Conservation (phyloP, 2,329 filamentous ascomycete species). For the Byssothecium circinans region DNA sequence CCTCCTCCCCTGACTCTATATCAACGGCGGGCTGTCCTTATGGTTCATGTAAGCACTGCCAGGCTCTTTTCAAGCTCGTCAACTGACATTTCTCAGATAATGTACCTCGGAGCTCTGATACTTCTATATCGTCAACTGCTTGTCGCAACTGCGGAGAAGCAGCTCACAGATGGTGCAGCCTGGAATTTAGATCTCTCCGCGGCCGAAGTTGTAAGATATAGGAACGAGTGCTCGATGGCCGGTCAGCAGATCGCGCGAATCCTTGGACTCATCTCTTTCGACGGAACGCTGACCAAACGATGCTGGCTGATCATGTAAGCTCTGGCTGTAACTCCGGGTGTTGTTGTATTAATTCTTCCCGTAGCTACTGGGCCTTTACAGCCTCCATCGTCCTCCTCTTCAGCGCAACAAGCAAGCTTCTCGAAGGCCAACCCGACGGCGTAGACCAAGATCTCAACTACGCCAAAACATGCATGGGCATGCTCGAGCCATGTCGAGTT, state of each 20-base stretch:
- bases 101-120: slow-evolving; percentile 43
- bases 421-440: slow-evolving; percentile 32
- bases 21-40: slow-evolving; percentile 39
- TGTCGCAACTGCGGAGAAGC: slow-evolving; percentile 35
- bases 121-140: slow-evolving; percentile 41
- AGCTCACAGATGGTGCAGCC: slow-evolving; percentile 28
- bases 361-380: slow-evolving; percentile 42
- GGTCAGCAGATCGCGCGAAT: slow-evolving; percentile 42
- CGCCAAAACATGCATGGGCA: slow-evolving; percentile 40
- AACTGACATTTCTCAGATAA: slow-evolving; percentile 28
- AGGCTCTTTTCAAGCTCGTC: neutral
- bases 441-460: slow-evolving; percentile 38
- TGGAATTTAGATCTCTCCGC: slow-evolving; percentile 27
- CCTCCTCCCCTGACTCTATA: slow-evolving; percentile 29
- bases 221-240: slow-evolving; percentile 37
- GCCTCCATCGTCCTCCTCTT: slow-evolving; percentile 40
- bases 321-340: neutral
- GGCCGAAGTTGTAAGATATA: slow-evolving; percentile 31
- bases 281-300: slow-evolving; percentile 38
- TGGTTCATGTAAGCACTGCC: slow-evolving; percentile 37
- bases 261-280: slow-evolving; percentile 35
- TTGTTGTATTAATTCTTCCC: neutral
- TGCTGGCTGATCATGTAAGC: slow-evolving; percentile 45
- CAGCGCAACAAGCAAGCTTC: slow-evolving; percentile 37
- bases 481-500: slow-evolving; percentile 34